Evolutionary conservation across 345 rosid species (phyloP).

Genomic region (Gossypium thurberi): DNA sequence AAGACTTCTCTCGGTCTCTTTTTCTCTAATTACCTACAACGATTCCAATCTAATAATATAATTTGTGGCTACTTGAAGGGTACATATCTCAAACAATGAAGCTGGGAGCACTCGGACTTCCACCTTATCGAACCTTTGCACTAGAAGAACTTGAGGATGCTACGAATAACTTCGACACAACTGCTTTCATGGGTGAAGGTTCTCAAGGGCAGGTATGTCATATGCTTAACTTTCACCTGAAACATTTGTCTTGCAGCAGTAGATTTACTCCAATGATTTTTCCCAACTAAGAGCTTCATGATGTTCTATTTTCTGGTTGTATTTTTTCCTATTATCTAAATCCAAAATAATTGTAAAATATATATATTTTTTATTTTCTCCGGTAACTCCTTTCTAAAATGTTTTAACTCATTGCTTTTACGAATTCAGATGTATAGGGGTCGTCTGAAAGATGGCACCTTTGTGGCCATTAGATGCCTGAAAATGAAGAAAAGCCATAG

Average conservation of each 20-base stretch:
- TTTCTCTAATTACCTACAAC: not conserved
- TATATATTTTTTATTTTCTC: no score
- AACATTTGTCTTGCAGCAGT: not conserved
- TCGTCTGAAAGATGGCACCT: slow-evolving; percentile 64
- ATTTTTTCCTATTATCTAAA: not conserved
- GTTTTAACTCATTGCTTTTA: not conserved
- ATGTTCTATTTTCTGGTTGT: not conserved
- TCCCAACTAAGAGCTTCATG: not conserved
- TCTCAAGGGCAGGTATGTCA: slow-evolving; percentile 74
- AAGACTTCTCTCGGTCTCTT: slow-evolving; percentile 24
- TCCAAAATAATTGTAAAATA: not conserved
- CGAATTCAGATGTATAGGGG: slow-evolving; percentile 77
- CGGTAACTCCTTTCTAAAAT: not conserved
- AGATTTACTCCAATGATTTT: not conserved
- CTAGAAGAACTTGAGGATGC: slow-evolving; percentile 83
- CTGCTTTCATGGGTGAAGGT: slow-evolving; percentile 92
- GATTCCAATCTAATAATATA: slow-evolving; percentile 7
- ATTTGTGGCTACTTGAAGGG: slow-evolving; percentile 38
- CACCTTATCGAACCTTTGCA: slow-evolving; percentile 76
- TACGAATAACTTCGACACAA: slow-evolving; percentile 68
- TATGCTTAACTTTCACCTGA: not conserved
- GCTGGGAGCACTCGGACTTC: slow-evolving; percentile 84
- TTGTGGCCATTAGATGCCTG: slow-evolving; percentile 74
- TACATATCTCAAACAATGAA: slow-evolving; percentile 86
- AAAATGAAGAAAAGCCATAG: slow-evolving; percentile 75